Evolutionary conservation across 2,329 filamentous ascomycete species (phyloP).

Genomic region (Chaetomiaceae sp.): DNA sequence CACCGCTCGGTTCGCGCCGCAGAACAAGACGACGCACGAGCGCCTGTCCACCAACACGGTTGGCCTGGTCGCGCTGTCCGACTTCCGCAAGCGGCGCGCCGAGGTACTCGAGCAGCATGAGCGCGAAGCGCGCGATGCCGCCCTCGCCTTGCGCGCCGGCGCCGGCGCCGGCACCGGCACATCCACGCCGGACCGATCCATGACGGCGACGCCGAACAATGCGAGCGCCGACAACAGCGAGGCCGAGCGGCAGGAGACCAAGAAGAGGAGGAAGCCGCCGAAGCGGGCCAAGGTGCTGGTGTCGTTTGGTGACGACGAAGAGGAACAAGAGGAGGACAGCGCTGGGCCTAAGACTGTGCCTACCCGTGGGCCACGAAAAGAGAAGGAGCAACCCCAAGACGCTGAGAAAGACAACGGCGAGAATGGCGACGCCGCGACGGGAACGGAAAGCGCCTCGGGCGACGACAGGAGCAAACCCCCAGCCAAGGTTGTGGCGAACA

Average conservation of each 20-base stretch:
- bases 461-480: conserved; percentile 23
- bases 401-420: conserved; percentile 18
- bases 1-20: conserved; percentile 62
- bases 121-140: conserved; percentile 64
- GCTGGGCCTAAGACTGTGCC: conserved; percentile 25
- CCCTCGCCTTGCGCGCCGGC: conserved; percentile 33
- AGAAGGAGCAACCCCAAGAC: conserved; percentile 27
- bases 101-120: conserved; percentile 91
- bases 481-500: conserved; percentile 54
- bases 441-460: conserved; percentile 10
- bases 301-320: conserved; percentile 65
- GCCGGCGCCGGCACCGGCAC: no score
- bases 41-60: conserved; percentile 80
- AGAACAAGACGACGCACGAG: conserved; percentile 72
- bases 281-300: conserved; percentile 39
- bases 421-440: not conserved
- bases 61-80: conserved; percentile 82
- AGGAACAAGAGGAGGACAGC: conserved; percentile 49
- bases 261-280: conserved; percentile 48
- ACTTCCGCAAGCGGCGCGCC: conserved; percentile 92
- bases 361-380: conserved; percentile 23
- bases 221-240: conserved; percentile 22
- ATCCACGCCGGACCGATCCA: conserved; percentile 45
- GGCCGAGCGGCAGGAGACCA: conserved; percentile 29
- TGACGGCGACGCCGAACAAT: conserved; percentile 37